Evolutionary conservation across 768 basidiomycete genomes (phyloP).

Genomic region (Termitomyces sp.): DNA sequence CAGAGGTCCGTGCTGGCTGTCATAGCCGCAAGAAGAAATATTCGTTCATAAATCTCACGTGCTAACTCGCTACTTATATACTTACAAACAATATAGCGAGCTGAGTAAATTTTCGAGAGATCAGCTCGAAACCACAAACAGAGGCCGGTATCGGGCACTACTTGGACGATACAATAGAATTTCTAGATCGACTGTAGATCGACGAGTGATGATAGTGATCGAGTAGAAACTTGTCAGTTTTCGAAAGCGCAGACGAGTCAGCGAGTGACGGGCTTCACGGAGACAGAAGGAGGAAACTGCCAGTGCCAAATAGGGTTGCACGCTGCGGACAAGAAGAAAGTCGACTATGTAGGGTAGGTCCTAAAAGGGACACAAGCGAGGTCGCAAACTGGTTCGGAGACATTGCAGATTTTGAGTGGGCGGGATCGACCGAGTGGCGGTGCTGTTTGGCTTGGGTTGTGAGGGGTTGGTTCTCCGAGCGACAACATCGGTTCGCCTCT

Average conservation of each 20-base stretch:
- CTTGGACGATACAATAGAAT: background rate
- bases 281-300: background rate
- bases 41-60: background rate
- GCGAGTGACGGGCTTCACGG: background rate
- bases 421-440: conserved; percentile 17
- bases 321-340: background rate
- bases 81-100: too few relatives aligned
- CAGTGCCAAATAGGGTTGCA: background rate
- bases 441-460: conserved; percentile 13
- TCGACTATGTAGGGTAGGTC: background rate
- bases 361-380: background rate
- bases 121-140: background rate
- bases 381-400: background rate
- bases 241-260: background rate
- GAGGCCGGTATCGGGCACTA: background rate
- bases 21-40: background rate
- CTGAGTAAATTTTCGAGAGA: background rate
- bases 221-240: background rate
- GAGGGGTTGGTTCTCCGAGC: conserved; percentile 16
- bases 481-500: conserved; percentile 18
- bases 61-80: background rate
- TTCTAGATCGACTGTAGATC: background rate
- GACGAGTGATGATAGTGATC: background rate
- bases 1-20: background rate
- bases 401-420: background rate